Evolutionary conservation across 345 rosid species (phyloP).

Genomic region (Gossypium arboreum): DNA sequence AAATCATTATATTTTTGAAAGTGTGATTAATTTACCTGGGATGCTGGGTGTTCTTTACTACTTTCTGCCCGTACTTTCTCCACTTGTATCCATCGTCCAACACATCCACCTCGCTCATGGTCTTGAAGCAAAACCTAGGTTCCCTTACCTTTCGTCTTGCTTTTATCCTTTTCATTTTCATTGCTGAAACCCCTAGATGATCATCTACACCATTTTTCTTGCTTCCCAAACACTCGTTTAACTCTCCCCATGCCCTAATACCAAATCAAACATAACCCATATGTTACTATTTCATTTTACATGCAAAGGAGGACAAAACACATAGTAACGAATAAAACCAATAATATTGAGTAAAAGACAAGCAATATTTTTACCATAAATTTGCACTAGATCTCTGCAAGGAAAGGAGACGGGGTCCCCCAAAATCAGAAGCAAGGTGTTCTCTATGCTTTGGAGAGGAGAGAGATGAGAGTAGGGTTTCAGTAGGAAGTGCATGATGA

Average conservation of each 20-base stretch:
- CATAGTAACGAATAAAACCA: neutral
- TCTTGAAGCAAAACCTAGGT: conserved; percentile 98
- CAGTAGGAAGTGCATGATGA: conserved; percentile 21
- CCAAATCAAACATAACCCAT: neutral
- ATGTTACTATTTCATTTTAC: neutral
- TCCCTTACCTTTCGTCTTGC: conserved; percentile 91
- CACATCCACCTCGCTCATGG: conserved; percentile 92
- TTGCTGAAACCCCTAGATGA: conserved; percentile 45
- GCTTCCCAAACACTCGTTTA: conserved; percentile 30
- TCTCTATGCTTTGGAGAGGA: conserved; percentile 35
- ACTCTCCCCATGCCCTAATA: conserved; percentile 60
- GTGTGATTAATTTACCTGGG: conserved; percentile 57
- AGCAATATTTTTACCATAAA: conserved; percentile 49
- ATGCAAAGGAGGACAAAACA: neutral
- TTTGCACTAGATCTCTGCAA: conserved; percentile 55
- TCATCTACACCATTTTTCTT: conserved; percentile 38
- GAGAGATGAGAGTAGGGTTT: conserved; percentile 53
- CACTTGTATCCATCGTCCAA: conserved; percentile 96
- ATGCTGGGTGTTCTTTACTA: conserved; percentile 95
- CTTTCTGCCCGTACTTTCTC: conserved; percentile 99
- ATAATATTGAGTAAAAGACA: neutral
- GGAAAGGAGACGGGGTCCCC: conserved; percentile 47
- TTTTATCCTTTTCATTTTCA: conserved; percentile 80
- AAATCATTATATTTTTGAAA: neutral
- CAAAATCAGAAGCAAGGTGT: conserved; percentile 23